Base-by-base conservation (phyloP, 345 rosid species). In the Litchi chinensis region DNA sequence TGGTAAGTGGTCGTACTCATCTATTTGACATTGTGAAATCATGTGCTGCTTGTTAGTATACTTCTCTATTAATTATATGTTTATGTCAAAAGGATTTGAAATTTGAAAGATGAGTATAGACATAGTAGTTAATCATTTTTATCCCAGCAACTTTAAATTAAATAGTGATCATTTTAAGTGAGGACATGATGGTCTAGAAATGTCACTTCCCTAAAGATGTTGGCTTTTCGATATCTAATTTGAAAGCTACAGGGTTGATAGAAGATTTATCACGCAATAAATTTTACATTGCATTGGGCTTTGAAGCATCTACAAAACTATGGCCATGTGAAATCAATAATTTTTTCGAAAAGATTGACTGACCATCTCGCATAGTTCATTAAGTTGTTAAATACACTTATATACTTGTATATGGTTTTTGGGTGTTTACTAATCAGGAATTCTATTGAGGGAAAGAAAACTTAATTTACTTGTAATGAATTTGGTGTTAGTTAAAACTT, bases 1-100 rank as follows among this genome's bases (percentile, higher is more conserved):
- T 68, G 91, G 99, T 93, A 81, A 68, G 85, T 83, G 67, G 63
- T 43, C 50, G 26, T 50, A 52, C 12, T 80, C 46, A 26, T 32
- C 26, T 10, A 44, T 65, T 76, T 40, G n/a, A 7, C n/a, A 41
- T 70, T 44, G 19, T 59, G 66, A 28, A 72, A 68, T 74, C 62
- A 39, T 71, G 65, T 22, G 22, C 37, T 41, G 18, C 71, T 75
- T 65, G 60, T 70, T 64, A n/a, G 32, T 52, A 22, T 81, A 28
- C 60, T 19, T 64, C 24, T 44, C 19, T 48, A 22, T 28, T 15
- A 41, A 63, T 41, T 60, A 40, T 13, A 8, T 11, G 13, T 11
- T 56, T 57, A 11, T 60, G 65, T 16, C 37, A 28, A 54, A 72
- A 18, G 37, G 6, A 10, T 32, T 32, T 11, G 5, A 50, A 73